A percentile compares a stretch with the other conserved stretches of the same genome.
Conservation (phyloP, 2,329 filamentous ascomycete genomes). For the Fusarium fracticaudum region DNA sequence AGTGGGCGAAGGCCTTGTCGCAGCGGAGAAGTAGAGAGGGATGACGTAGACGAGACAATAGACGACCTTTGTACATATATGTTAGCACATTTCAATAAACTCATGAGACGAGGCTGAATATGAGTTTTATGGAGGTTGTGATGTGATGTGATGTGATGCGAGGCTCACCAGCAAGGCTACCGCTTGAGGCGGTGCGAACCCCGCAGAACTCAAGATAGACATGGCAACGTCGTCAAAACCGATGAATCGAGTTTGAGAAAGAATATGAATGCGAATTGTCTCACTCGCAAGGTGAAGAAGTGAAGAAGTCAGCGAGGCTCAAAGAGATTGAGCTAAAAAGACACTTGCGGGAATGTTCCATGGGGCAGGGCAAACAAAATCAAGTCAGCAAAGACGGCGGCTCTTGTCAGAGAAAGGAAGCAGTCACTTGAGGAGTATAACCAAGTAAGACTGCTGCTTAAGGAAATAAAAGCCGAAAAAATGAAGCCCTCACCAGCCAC, state of each 20-base stretch:
- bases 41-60: conserved; percentile 92
- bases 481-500: conserved; percentile 29
- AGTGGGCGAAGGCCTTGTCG: conserved; percentile 80
- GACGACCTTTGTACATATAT: conserved; percentile 58
- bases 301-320: background rate
- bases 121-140: background rate
- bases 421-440: background rate
- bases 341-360: conserved; percentile 8
- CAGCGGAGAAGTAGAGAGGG: conserved; percentile 85
- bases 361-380: conserved; percentile 20
- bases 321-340: conserved; percentile 2
- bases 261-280: background rate
- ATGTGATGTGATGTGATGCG: background rate
- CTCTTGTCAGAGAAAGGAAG: conserved; percentile 1
- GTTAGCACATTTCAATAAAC: conserved; percentile 1
- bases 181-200: conserved; percentile 37
- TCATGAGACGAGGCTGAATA: background rate
- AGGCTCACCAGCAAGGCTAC: conserved; percentile 39
- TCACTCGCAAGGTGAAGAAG: background rate
- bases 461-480: background rate
- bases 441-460: background rate
- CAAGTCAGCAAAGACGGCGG: conserved; percentile 13
- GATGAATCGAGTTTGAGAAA: background rate
- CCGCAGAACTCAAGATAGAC: conserved; percentile 12
- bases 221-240: conserved; percentile 4